Conservation (phyloP, 2,329 filamentous ascomycete genomes). For the Aspergillus sp. region DNA sequence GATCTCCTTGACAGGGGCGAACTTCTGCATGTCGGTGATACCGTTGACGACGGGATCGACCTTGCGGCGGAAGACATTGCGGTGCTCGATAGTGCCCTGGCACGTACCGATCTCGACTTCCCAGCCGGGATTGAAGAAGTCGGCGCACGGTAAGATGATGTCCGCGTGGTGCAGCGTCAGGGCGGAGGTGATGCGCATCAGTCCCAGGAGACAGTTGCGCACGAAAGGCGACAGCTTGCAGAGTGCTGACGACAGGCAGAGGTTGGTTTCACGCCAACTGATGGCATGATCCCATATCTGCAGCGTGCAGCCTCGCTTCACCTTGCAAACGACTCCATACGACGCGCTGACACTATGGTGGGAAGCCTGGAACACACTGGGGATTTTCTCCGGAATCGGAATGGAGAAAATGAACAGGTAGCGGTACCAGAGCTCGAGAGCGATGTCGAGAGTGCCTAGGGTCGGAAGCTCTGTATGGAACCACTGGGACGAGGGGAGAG, state of each 20-base stretch:
- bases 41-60: slow-evolving; percentile 65
- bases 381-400: slow-evolving; percentile 54
- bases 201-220: slow-evolving; percentile 46
- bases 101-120: slow-evolving; percentile 61
- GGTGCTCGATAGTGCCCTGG: slow-evolving; percentile 55
- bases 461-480: slow-evolving; percentile 39
- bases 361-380: slow-evolving; percentile 61
- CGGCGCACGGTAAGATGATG: slow-evolving; percentile 55
- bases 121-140: slow-evolving; percentile 65
- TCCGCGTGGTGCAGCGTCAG: slow-evolving; percentile 56
- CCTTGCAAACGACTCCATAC: slow-evolving; percentile 61
- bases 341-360: slow-evolving; percentile 61
- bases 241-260: slow-evolving; percentile 50
- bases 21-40: slow-evolving; percentile 63
- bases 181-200: slow-evolving; percentile 49
- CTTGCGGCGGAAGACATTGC: slow-evolving; percentile 57
- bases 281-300: slow-evolving; percentile 66
- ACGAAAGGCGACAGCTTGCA: slow-evolving; percentile 50
- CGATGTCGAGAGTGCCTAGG: slow-evolving; percentile 33
- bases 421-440: slow-evolving; percentile 41
- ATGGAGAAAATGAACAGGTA: slow-evolving; percentile 57
- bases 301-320: slow-evolving; percentile 58
- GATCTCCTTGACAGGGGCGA: slow-evolving; percentile 59
- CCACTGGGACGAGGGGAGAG: slow-evolving; percentile 35
- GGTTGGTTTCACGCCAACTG: slow-evolving; percentile 57